A percentile compares a stretch with the other conserved stretches of the same genome.
Evolutionary conservation across 306 rosid genomes (phyloP).

Genomic region (Pyrus bretschneideri): DNA sequence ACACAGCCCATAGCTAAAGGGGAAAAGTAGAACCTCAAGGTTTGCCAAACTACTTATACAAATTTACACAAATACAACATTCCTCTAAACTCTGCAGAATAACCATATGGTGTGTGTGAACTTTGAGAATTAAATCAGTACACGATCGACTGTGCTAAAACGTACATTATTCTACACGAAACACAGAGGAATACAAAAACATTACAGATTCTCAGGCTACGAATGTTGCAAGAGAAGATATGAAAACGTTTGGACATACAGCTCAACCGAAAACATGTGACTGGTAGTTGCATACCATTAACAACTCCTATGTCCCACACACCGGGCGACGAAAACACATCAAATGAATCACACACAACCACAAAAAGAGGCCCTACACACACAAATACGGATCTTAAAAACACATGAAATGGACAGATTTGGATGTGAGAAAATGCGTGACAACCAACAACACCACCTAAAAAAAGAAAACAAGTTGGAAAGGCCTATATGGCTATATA

Average conservation of each 20-base stretch:
- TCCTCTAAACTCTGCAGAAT: not conserved
- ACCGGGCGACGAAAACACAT: slow-evolving; percentile 29
- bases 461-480: not conserved
- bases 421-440: slow-evolving; percentile 5
- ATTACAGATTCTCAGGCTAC: not conserved
- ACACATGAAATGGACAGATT: slow-evolving; percentile 32
- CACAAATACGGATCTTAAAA: slow-evolving; percentile 35
- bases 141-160: not conserved
- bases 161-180: not conserved
- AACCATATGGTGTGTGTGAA: not conserved
- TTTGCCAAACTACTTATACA: not conserved
- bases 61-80: not conserved
- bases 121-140: too few species aligned
- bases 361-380: slow-evolving; percentile 51
- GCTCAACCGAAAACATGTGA: not conserved
- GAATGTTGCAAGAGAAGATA: not conserved
- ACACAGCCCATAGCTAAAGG: not conserved
- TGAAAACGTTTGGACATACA: not conserved
- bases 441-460: not conserved
- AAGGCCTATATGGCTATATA: not conserved
- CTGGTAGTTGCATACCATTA: slow-evolving; percentile 25
- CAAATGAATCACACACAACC: slow-evolving; percentile 32
- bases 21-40: not conserved
- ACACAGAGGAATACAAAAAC: not conserved
- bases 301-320: slow-evolving; percentile 38